These are phyloP conservation scores for Aaosphaeria arxii DNA, from an alignment of 2,329 filamentous ascomycete species.

Conservation along the genomic window DNA sequence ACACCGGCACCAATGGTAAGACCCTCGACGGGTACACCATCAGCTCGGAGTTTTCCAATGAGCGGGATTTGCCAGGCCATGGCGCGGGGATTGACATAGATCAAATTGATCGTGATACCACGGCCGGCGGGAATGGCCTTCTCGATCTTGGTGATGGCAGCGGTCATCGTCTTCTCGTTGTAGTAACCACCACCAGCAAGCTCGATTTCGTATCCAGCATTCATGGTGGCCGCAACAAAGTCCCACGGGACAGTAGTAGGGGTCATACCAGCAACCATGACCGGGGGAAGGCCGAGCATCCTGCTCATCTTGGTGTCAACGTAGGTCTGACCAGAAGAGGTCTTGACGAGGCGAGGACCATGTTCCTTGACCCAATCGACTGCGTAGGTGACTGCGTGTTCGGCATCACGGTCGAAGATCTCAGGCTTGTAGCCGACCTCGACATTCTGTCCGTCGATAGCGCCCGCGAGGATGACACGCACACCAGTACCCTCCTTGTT, in stretches of 20 bases:
- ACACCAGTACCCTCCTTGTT: constrained; percentile 99
- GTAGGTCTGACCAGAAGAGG: constrained; percentile 81
- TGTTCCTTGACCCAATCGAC: constrained; percentile 98
- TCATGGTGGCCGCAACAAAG: constrained; percentile 54
- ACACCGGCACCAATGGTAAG: constrained; percentile 49
- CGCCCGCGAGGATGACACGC: constrained; percentile 88
- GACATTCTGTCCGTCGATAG: constrained; percentile 83
- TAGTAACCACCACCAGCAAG: constrained; percentile 52
- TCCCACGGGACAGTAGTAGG: constrained; percentile 48
- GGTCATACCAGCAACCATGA: constrained; percentile 51
- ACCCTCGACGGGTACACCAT: constrained; percentile 47
- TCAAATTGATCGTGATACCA: constrained; percentile 53
- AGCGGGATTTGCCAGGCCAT: constrained; percentile 54
- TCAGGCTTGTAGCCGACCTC: constrained; percentile 98
- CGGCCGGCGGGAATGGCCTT: constrained; percentile 45
- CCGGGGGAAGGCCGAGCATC: constrained; percentile 45
- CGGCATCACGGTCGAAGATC: constrained; percentile 92
- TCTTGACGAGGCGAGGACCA: constrained; percentile 87
- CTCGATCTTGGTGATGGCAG: constrained; percentile 47
- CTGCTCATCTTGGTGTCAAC: constrained; percentile 78
- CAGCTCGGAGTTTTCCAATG: constrained; percentile 45
- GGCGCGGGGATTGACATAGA: constrained; percentile 53
- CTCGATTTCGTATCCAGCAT: constrained; percentile 50
- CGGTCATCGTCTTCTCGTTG: constrained; percentile 42
- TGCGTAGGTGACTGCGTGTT: constrained; percentile 91